Evolutionary conservation across 129 eudicot species (phyloP), one percentile per base, ranked within the genome.

Genomic region (Apium graveolens): DNA sequence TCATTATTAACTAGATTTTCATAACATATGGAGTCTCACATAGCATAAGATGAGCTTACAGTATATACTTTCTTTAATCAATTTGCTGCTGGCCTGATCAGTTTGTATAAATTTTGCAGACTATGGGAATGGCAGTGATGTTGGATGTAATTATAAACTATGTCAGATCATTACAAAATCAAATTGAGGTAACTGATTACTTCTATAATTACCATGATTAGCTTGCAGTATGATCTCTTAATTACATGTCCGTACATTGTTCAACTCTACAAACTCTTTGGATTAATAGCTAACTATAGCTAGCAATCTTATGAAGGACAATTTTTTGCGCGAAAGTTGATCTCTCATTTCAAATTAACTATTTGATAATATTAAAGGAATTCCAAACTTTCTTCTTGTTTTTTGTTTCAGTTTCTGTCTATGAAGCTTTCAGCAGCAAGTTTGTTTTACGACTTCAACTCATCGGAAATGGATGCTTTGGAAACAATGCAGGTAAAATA

Each of bases 401-500:
- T 49, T 75, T 51, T 49, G 29, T 45, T 78, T 35, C 78, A 94
- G 98, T 94, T 94, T 85, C 92, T 94, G 18, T 94, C 98, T 1
- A 91, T 94, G 97, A 94, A 94, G 86, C 95, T 94, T 74, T 91
- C 98, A 78, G 97, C 98, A 43, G 98, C 98, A 70, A 94, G 98
- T 88, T 78, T 91, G 87, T 91, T 81, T 81, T 91, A 89, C 72
- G 97, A 94, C 83, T 94, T 94, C 90, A 94, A 94, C 83, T 91
- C 98, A 12, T 81, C 93, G 27, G 98, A 94, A 81, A 88, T 91
- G 81, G 97, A 94, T 70, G 89, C 84, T 13, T 81, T 90, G 43
- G 97, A 88, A 74, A 35, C 91, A 31, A 81, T 91, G 77, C 96
- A 86, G 90, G 98, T 93, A 83, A 35, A 42, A 2, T 41, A 41